Conservation (phyloP, 163 green algal species). For the Coccomyxa subellipsoidea region DNA sequence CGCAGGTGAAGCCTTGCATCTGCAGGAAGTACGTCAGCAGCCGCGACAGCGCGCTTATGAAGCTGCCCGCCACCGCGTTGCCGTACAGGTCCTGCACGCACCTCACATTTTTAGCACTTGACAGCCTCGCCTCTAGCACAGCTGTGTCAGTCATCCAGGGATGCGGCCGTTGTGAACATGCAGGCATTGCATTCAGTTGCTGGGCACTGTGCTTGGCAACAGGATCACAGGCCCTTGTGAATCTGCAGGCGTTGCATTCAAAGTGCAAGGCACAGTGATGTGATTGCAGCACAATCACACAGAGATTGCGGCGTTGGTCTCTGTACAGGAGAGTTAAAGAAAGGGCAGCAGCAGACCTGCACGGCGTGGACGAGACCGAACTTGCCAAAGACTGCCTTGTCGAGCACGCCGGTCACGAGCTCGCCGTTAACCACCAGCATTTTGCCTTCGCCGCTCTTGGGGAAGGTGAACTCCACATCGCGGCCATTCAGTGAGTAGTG, state of each 20-base stretch:
- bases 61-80: slow-evolving; percentile 58
- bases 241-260: too few species aligned
- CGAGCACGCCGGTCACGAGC: slow-evolving; percentile 78
- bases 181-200: too few species aligned
- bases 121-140: too few species aligned
- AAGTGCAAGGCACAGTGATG: too few species aligned
- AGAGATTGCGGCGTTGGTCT: too few species aligned
- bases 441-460: slow-evolving; percentile 54
- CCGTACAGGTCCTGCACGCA: slow-evolving; percentile 89
- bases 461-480: neutral
- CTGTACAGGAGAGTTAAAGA: too few species aligned
- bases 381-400: slow-evolving; percentile 96
- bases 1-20: slow-evolving; percentile 85
- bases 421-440: slow-evolving; percentile 67
- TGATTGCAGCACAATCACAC: too few species aligned
- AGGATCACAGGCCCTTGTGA: too few species aligned
- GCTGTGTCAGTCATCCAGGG: too few species aligned
- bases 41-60: slow-evolving; percentile 79
- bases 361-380: slow-evolving; percentile 94
- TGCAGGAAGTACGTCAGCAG: slow-evolving; percentile 90
- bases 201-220: too few species aligned
- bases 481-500: neutral
- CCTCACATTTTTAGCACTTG: neutral
- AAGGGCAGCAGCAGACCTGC: slow-evolving; percentile 48
- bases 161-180: too few species aligned